Base-by-base conservation (phyloP, 352 stramenopile genomes). In the Phytophthora ohioensis region DNA sequence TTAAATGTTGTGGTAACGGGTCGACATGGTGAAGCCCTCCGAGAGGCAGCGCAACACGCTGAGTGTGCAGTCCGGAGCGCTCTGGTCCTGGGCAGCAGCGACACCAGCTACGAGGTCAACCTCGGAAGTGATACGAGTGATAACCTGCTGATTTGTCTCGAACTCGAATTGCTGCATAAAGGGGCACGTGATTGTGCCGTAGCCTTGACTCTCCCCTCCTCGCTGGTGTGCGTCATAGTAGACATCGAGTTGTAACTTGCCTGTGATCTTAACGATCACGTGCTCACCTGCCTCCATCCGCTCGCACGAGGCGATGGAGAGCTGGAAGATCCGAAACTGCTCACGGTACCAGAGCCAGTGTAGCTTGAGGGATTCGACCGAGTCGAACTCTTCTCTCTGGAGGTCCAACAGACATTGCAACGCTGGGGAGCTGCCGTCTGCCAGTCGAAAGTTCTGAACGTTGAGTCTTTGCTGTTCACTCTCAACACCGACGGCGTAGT, bases 91-190 rank as follows among this genome's bases (percentile, higher is more conserved):
- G 2, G 47, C 62, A 9, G 62, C 67, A 46, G 39, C 45, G 9
- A 76, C 43, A 4, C 74, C 81, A 4, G 63, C 60, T 0, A 87
- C 39, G 52, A 83, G 74, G 57, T 89, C 79, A 43, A 87, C 75
- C 41, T 89, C 81, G 5, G 74, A 84, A 0, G 79, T 85, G 48
- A 89, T 77, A 15, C 75, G 77, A 13, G 70, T 75, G 38, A 85
- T 53, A 0, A 65, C 30, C n/a, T 61, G 55, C 9, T 79, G 35
- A 0, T 46, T 34, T 3, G 41, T 36, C 35, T 85, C 69, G 53
- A 87, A 84, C 47, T 87, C 74, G 30, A 85, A 87, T 12, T 81
- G 79, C 34, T 87, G 81, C 17, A 64, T 69, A 27, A 87, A 64
- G 31, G 81, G 74, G 12, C 76, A 87, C 35, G 21, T 49, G 15